A percentile compares a stretch with the other conserved stretches of the same genome.
Evolutionary conservation across 169 alveolate species (phyloP).

Genomic region (Plasmodium gallinaceum): DNA sequence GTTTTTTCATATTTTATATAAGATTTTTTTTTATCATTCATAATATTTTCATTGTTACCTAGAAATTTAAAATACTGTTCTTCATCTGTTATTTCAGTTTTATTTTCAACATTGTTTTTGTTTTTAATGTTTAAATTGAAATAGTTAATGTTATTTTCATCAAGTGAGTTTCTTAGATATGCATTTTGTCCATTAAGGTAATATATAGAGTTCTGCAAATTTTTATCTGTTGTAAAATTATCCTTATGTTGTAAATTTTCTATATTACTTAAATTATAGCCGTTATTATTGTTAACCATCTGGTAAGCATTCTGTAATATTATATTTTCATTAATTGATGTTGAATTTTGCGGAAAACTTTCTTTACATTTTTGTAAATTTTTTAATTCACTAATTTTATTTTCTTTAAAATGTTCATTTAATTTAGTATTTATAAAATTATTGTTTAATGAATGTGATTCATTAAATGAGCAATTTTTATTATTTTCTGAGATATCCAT

Average conservation of each 20-base stretch:
- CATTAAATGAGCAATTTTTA: slow-evolving; percentile 14
- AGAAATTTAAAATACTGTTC: neutral
- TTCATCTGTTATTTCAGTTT: neutral
- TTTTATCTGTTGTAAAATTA: neutral
- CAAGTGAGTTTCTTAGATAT: neutral
- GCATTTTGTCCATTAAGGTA: neutral
- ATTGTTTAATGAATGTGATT: slow-evolving; percentile 30
- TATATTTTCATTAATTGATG: slow-evolving; percentile 4
- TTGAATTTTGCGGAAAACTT: neutral
- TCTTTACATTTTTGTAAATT: neutral
- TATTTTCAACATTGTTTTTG: neutral
- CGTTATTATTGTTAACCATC: neutral
- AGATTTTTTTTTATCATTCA: slow-evolving; percentile 12
- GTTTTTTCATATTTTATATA: slow-evolving; percentile 18
- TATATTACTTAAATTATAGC: slow-evolving; percentile 7
- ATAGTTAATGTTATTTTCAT: neutral
- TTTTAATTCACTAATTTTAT: slow-evolving; percentile 11
- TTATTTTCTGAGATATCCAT: slow-evolving; percentile 1
- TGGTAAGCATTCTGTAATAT: neutral
- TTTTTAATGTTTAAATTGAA: neutral
- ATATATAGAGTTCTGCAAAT: slow-evolving; percentile 7
- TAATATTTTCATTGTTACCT: neutral
- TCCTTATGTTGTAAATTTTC: slow-evolving; percentile 11
- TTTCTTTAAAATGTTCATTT: slow-evolving; percentile 35
- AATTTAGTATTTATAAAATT: slow-evolving; percentile 9